phyloP scores from a whole-genome alignment of 495 filamentous ascomycete genomes.

The Jackrogersella multiformis region DNA sequence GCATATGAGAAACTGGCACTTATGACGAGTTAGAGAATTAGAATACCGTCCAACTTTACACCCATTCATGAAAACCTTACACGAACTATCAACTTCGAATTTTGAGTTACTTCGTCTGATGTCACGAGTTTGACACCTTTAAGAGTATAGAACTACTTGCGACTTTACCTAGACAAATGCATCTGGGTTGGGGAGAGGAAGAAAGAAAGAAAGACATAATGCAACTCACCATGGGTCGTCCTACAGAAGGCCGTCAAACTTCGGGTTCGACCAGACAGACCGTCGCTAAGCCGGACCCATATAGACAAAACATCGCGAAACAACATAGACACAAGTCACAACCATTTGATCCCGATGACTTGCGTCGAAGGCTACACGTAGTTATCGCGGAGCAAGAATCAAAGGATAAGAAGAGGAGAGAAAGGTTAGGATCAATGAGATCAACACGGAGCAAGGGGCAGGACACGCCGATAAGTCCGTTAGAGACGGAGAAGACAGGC shows the following conservation, averaged over 20 bases:
- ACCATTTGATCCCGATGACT: slow-evolving; percentile 61
- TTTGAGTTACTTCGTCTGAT: slow-evolving; percentile 13
- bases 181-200: too few species aligned
- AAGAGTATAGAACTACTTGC: neutral
- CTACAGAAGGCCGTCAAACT: slow-evolving; percentile 14
- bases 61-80: neutral
- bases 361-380: slow-evolving; percentile 56
- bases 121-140: slow-evolving; percentile 5
- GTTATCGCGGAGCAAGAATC: slow-evolving; percentile 55
- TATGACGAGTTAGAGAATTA: slow-evolving; percentile 10
- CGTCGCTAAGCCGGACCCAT: slow-evolving; percentile 20
- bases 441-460: slow-evolving; percentile 31
- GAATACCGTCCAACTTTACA: neutral
- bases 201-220: slow-evolving; percentile 13
- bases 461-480: slow-evolving; percentile 6
- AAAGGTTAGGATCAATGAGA: slow-evolving; percentile 12
- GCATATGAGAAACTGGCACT: slow-evolving; percentile 9
- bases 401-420: slow-evolving; percentile 29
- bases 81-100: neutral
- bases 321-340: slow-evolving; percentile 48
- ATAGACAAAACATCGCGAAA: slow-evolving; percentile 24
- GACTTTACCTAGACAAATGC: neutral
- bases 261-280: slow-evolving; percentile 17
- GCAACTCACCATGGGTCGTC: slow-evolving; percentile 40
- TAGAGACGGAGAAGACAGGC: neutral